Evolutionary conservation across 306 rosid genomes (phyloP), one percentile per base, ranked within the genome.

Genomic region (Castanea crenata): DNA sequence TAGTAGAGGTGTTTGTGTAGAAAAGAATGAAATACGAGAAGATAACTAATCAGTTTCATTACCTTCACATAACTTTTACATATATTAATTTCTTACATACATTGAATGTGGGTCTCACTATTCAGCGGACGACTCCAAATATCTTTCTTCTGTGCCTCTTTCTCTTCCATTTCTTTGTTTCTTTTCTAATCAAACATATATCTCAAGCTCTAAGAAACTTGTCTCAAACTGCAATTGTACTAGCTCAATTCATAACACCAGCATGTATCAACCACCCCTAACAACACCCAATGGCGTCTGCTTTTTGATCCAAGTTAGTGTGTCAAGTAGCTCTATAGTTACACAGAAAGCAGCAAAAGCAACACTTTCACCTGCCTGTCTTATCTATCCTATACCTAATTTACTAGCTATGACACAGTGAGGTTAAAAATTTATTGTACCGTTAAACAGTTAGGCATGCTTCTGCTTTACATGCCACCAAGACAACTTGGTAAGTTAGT

Each of bases 401-500:
- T 56, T 19, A 56, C 62, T 21, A 56, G 62, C 13, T 56, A 56
- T 56, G 62, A 56, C 62, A 56, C 62, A 4, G 44, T 49, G 54
- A 56, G 62, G 62, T 56, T 56, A 56, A 56, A n/a, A 56, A 5
- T n/a, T 56, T n/a, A 56, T 56, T 56, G 20, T 56, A 56, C 62
- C 27, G 23, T 21, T 56, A 56, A 56, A 56, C 23, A 21, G 23
- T 56, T 19, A 56, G 5, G 62, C 25, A 56, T n/a, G 62, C 62
- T 56, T 56, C 62, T 56, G 62, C 62, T 56, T 56, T 56, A 56
- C 62, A n/a, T n/a, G 62, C 62, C 62, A 56, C 62, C 62, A 56
- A 56, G 27, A 56, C 23, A 21, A 56, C 62, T 56, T 56, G 62
- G 62, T 56, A 56, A 56, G 62, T 56, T 56, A 56, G 27, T 19